Evolutionary conservation across 2,329 filamentous ascomycete genomes (phyloP).

Genomic region (Dryadomyces sulphureus): DNA sequence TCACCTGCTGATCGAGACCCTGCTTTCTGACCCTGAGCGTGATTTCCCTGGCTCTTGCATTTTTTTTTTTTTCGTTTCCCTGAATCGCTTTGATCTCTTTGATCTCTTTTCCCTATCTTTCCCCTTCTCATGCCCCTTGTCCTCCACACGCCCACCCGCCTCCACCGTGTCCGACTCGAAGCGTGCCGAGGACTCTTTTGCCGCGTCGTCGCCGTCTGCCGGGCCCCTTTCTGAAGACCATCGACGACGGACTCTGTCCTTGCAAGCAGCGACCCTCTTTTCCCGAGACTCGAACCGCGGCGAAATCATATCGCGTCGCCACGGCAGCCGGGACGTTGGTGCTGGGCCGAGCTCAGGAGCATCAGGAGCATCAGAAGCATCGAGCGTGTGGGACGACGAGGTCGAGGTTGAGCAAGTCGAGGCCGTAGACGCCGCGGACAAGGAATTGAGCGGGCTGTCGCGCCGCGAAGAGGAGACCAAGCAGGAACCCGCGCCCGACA

Average conservation of each 20-base stretch:
- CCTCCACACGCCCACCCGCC: background rate
- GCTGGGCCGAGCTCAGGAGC: slow-evolving; percentile 7
- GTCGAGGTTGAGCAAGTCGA: slow-evolving; percentile 7
- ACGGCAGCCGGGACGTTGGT: background rate
- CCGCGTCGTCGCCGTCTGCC: slow-evolving; percentile 4
- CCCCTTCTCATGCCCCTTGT: too few relatives aligned
- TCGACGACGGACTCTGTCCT: too few relatives aligned
- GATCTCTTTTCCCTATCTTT: too few relatives aligned
- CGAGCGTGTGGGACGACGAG: slow-evolving; percentile 16
- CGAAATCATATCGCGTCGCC: background rate
- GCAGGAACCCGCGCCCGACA: background rate
- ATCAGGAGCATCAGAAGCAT: too few relatives aligned
- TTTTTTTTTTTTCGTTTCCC: too few relatives aligned
- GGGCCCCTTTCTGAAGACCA: background rate
- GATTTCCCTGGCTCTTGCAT: too few relatives aligned
- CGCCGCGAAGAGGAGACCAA: slow-evolving; percentile 43
- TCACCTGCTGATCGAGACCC: too few relatives aligned
- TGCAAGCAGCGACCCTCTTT: background rate
- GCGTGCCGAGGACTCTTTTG: background rate
- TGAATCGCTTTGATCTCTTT: too few relatives aligned
- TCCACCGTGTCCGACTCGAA: slow-evolving; percentile 9
- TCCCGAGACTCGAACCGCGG: background rate
- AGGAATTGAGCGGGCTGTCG: slow-evolving; percentile 45
- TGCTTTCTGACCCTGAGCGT: too few relatives aligned
- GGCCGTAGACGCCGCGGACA: background rate